Base-by-base conservation (phyloP, 2,329 filamentous ascomycete species). In the Macrophomina phaseolina region DNA sequence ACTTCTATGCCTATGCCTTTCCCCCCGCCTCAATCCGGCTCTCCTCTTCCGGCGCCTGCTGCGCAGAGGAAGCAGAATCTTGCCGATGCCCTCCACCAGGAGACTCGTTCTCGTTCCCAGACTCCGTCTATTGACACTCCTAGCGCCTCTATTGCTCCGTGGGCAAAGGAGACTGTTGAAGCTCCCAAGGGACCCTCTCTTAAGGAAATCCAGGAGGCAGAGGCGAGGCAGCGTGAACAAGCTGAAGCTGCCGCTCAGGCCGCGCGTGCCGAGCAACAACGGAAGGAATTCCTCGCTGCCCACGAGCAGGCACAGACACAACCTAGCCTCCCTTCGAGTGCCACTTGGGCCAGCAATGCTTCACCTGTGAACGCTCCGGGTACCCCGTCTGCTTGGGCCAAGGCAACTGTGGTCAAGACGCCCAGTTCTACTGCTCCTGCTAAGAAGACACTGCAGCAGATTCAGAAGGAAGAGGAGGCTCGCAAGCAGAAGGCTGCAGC, bases 191-290 rank as follows among this genome's bases (percentile, higher is more conserved):
- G 93, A 0, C 95, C 94, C 2, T 97, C 94, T 68, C 83, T 99
- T 69, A 97, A 93, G 81, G 94, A 99, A 76, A 99, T 99, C 30
- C 95, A 99, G 78, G 94, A 97, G 78, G 90, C 92, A 4, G 95
- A 99, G 78, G 94, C 94, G 42, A 92, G 91, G 75, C 96, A 95
- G 77, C 94, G 94, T 11, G 94, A 94, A 62, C 92, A 96, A 80
- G 90, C 88, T 12, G 94, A 98, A 75, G 93, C 95, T 74, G 82
- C 89, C 64, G 93, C 92, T 16, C 89, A 90, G 42, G 90, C 92
- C 49, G 86, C 90, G 68, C 91, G 94, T 71, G 92, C 91, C 71
- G 89, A 89, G 56, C 85, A 89, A 16, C 87, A 92, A 9, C 93
- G 98, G 79, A 92, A 92, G 76, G 94, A 98, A 75, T 81, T 90